Conservation (phyloP, 352 stramenopile species). For the Elongisporangium undulatum region DNA sequence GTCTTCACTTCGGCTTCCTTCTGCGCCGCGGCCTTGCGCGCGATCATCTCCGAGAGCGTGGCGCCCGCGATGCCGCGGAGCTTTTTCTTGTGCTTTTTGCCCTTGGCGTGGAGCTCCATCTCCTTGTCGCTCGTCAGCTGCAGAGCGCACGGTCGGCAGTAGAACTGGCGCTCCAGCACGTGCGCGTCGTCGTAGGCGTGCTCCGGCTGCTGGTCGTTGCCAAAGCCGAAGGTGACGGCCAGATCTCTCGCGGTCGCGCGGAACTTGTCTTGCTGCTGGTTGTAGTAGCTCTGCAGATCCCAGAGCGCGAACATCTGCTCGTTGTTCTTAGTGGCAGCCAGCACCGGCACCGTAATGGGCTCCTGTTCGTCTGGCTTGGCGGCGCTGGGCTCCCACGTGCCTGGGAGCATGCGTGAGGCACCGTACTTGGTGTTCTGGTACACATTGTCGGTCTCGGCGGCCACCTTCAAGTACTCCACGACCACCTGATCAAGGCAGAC, state of each 20-base stretch:
- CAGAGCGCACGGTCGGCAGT: slow-evolving; percentile 61
- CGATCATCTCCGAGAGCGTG: slow-evolving; percentile 48
- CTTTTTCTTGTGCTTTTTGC: slow-evolving; percentile 84
- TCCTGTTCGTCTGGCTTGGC: slow-evolving; percentile 10
- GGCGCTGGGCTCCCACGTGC: slow-evolving; percentile 31
- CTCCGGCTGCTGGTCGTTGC: slow-evolving; percentile 12
- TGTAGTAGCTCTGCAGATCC: slow-evolving; percentile 49
- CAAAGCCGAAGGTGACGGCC: neutral
- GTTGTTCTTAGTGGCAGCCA: slow-evolving; percentile 58
- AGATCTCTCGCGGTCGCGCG: slow-evolving; percentile 18
- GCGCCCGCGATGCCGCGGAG: slow-evolving; percentile 37
- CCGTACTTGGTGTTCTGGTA: slow-evolving; percentile 92
- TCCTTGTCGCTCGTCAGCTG: slow-evolving; percentile 76
- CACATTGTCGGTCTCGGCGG: slow-evolving; percentile 82
- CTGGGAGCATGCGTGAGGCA: slow-evolving; percentile 76
- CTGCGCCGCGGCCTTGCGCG: slow-evolving; percentile 18
- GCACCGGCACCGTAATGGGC: slow-evolving; percentile 44
- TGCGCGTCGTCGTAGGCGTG: slow-evolving; percentile 39
- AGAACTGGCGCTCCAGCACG: slow-evolving; percentile 50
- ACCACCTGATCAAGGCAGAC: slow-evolving; percentile 22
- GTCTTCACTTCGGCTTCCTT: slow-evolving; percentile 1
- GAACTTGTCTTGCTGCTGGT: slow-evolving; percentile 54
- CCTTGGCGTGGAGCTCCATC: slow-evolving; percentile 64
- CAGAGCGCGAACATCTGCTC: slow-evolving; percentile 76
- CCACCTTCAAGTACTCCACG: slow-evolving; percentile 61